Evolutionary conservation across 2,329 filamentous ascomycete genomes (phyloP).

Genomic region (Penicillium sp.): DNA sequence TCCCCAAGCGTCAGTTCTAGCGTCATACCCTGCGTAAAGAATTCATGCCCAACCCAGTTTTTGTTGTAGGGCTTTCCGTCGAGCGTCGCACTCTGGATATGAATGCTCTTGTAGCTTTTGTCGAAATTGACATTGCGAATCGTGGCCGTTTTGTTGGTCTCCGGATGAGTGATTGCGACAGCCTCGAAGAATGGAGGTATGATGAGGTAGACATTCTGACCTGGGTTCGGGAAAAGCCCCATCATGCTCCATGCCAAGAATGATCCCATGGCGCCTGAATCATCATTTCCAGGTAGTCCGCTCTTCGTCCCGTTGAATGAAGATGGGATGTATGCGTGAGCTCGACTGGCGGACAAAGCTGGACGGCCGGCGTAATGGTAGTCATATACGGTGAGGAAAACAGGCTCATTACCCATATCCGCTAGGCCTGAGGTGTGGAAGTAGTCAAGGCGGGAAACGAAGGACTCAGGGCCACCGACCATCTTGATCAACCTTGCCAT

Average conservation of each 20-base stretch:
- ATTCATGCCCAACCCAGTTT: conserved; percentile 69
- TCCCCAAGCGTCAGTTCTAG: conserved; percentile 63
- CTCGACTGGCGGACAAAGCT: conserved; percentile 49
- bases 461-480: conserved; percentile 60
- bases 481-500: conserved; percentile 56
- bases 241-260: conserved; percentile 68
- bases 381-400: conserved; percentile 64
- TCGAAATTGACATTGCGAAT: conserved; percentile 64
- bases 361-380: conserved; percentile 69
- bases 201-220: conserved; percentile 69
- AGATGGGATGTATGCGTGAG: conserved; percentile 64
- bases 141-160: conserved; percentile 61
- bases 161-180: conserved; percentile 57
- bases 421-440: conserved; percentile 63
- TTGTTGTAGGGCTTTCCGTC: conserved; percentile 61
- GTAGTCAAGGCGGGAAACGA: conserved; percentile 62
- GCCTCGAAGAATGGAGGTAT: conserved; percentile 65
- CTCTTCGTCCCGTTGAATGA: conserved; percentile 58
- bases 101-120: conserved; percentile 56
- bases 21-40: conserved; percentile 65
- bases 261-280: conserved; percentile 67
- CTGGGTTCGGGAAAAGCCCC: conserved; percentile 67
- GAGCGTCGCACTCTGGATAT: conserved; percentile 65
- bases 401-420: conserved; percentile 65
- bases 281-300: conserved; percentile 68